Evolutionary conservation across 176 grass and related monocot species (phyloP), one percentile per base, ranked within the genome.

Genomic region (Avena eriantha): DNA sequence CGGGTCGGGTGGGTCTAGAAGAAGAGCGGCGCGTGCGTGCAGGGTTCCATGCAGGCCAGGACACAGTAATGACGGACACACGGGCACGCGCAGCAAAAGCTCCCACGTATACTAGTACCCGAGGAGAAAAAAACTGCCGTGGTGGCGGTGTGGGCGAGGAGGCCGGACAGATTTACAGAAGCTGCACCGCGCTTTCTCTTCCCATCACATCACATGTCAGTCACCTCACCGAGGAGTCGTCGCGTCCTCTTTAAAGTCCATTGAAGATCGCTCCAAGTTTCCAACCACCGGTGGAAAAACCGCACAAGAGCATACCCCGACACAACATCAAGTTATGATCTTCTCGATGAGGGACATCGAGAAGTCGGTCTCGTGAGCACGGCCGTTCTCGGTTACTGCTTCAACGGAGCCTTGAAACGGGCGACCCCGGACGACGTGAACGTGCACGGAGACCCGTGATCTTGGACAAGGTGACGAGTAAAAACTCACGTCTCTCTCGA

Each of bases 51-150:
- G n/a, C 43, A 26, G 45, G 22, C 22, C 71, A 74, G 22, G 71
- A 49, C 71, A 74, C 69, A 14, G 39, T 73, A 8, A 73, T 73
- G 41, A 48, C 69, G 70, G 70, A 6, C 36, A 17, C 68, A 70
- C 68, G 68, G 68, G 22, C 71, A 49, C 71, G 71, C 43, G 72
- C 22, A 48, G 14, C 45, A 17, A 50, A 75, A 49, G 7, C 23
- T 48, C 43, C 10, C 36, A 69, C 67, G 67, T 41, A 70, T 43
- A 0, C 29, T 10, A 60, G 4, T 26, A 26, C 19, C 19, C 39
- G 69, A 72, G 3, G 36, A 45, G 19, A 12, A 70, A 46, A 39
- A 17, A 67, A 68, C 13, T 71, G 19, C 69, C 36, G 19, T 47
- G 45, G 19, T 47, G 45, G 45, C 45, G 39, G 39, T 41, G 39